Base-by-base conservation (phyloP, 2,329 filamentous ascomycete genomes). In the Hypoxylon sp. region DNA sequence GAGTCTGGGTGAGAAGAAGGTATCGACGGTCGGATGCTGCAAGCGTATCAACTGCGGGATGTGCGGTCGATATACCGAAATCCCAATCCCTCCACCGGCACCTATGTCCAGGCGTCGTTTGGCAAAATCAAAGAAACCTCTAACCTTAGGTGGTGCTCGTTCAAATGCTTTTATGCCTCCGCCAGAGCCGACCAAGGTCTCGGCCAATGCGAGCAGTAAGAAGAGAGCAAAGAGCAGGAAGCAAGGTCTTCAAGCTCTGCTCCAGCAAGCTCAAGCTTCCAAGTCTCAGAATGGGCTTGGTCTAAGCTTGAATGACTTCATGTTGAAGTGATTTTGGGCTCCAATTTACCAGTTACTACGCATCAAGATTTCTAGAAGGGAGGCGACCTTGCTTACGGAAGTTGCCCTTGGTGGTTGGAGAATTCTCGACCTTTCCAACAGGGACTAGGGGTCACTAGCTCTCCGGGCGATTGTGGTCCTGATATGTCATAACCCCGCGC, bases 171-270 rank as follows among this genome's bases (percentile, higher is more conserved):
- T 48, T n/a, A 45, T 65, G 46, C 43, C 56, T 23, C 39, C 57
- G 9, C 76, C 54, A 81, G 73, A 71, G 76, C 65, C 71, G 63
- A 55, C 66, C 2, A 76, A 76, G 41, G 47, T 70, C 14, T 80
- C 82, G 1, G 79, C 83, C 32, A 88, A 86, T 73, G 83, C 86
- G 6, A 87, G 79, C 77, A 90, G 86, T 78, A 90, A 88, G 78
- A 90, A 90, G 78, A 82, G 88, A 52, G 86, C 88, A 30, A 91
- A 88, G 78, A 85, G 81, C 65, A 82, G 88, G 64, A 91, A 90
- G 76, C 85, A 87, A 32, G 88, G 87, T 0, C 79, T 92, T n/a
- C 87, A 90, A 74, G 88, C 88, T 53, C 75, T 91, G 41, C 79
- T 91, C n/a, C 83, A 83, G 50, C 85, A 87, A 68, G 81, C 81